phyloP scores from a whole-genome alignment of 176 grass and related monocot genomes.

The Bonia amplexicaulis region DNA sequence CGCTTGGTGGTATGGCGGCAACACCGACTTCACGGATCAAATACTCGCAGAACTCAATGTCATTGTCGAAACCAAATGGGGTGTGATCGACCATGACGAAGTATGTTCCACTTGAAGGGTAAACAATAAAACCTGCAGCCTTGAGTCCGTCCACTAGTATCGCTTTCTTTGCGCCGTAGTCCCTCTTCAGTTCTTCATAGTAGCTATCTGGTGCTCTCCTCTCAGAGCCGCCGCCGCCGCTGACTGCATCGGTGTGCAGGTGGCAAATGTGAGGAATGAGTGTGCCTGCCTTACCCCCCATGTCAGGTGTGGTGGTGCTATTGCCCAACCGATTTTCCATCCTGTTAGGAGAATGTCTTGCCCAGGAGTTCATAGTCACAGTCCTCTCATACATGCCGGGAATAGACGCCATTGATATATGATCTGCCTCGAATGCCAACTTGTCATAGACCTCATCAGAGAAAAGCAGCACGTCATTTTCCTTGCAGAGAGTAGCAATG shows the following conservation, averaged over 20 bases:
- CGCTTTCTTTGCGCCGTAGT: constrained; percentile 70
- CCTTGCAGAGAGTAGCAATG: constrained; percentile 79
- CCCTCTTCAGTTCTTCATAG: constrained; percentile 71
- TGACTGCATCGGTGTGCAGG: constrained; percentile 86
- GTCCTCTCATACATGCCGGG: constrained; percentile 93
- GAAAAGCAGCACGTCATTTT: constrained; percentile 90
- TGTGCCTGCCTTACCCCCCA: constrained; percentile 99
- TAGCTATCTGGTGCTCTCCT: constrained; percentile 75
- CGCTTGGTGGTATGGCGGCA: constrained; percentile 82
- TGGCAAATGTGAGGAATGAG: constrained; percentile 87
- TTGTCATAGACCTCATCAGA: constrained; percentile 97
- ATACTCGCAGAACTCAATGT: constrained; percentile 86
- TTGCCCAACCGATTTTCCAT: constrained; percentile 98
- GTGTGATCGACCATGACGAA: constrained; percentile 91
- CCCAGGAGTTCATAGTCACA: constrained; percentile 95
- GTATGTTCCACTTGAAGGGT: constrained; percentile 90
- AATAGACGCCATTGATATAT: constrained; percentile 85
- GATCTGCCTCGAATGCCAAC: constrained; percentile 75
- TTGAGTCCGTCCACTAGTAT: constrained; percentile 73
- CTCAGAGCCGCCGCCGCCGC: constrained; percentile 57
- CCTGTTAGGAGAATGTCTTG: constrained; percentile 97
- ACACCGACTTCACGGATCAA: constrained; percentile 85
- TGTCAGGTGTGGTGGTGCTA: constrained; percentile 76
- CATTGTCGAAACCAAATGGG: constrained; percentile 76
- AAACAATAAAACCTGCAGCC: constrained; percentile 74